Conservation (phyloP, 768 basidiomycete species). For the Rhizopogon vinicolor region DNA sequence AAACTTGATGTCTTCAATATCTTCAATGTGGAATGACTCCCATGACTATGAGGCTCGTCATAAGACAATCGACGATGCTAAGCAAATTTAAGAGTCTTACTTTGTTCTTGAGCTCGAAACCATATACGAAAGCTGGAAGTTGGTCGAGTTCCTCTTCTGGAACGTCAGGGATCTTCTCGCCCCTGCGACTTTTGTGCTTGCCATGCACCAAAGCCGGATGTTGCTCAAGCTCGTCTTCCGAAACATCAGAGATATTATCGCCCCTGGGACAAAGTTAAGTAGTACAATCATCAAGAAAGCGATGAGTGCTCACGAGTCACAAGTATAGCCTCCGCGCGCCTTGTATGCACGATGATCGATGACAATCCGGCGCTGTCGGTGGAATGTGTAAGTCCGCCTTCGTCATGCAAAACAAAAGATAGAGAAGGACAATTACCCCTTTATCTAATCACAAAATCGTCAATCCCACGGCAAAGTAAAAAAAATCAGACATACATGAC, state of each 20-base stretch:
- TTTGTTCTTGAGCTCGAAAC: constrained; percentile 59
- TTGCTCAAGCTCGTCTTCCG: constrained; percentile 50
- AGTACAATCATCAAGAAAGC: too few species aligned
- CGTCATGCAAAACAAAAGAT: constrained; percentile 51
- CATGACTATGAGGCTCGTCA: constrained; percentile 29
- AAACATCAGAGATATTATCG: constrained; percentile 27
- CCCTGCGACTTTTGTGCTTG: too few species aligned
- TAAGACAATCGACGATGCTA: neutral
- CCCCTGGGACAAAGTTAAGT: too few species aligned
- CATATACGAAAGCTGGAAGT: constrained; percentile 38
- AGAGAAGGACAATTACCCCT: constrained; percentile 25
- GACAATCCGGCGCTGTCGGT: neutral
- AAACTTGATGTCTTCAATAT: constrained; percentile 49
- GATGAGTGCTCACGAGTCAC: neutral
- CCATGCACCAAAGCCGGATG: constrained; percentile 45
- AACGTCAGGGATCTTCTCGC: neutral
- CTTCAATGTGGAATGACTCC: constrained; percentile 52
- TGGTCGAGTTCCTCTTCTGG: neutral
- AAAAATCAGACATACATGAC: constrained; percentile 8
- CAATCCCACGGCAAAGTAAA: neutral
- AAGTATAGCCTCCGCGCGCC: too few species aligned
- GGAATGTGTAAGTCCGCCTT: constrained; percentile 53
- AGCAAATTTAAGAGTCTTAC: neutral
- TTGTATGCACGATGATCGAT: neutral
- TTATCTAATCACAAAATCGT: constrained; percentile 4